Base-by-base conservation (phyloP, 805 yeast species). In the Myxozyma nipponensis region DNA sequence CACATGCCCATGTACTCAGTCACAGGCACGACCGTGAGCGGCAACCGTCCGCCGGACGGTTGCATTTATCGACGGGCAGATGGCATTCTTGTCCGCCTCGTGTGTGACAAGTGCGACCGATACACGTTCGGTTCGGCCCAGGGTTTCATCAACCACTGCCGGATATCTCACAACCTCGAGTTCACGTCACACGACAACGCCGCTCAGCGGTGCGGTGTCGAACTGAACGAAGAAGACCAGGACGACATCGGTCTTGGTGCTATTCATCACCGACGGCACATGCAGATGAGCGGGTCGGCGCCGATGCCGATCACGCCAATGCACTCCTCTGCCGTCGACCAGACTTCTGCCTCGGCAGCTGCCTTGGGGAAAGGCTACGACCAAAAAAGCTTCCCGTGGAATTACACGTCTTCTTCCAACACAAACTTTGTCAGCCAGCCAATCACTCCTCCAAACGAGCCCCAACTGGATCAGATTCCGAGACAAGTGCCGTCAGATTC, bases 51-150 rank as follows among this genome's bases (percentile, higher is more conserved):
- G 21, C 46, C 59, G 21, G 52, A 25, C 18, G 51, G 55, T 34
- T 63, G 66, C 54, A 39, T 57, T 34, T 56, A 55, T 48, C 56
- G 63, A 9, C 60, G 59, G 30, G 50, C 36, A n/a, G 93, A 86
- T 64, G 90, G 90, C 1, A 72, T 83, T 0, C 67, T 83, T 19
- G 88, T 86, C 1, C 73, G 81, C 43, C 72, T 86, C 34, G 80
- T 79, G 6, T 86, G 95, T 64, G 78, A 81, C 1, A 77, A 74
- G 44, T 86, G 95, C 66, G 75, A 72, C 9, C 66, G 90, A 46
- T 74, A 80, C 38, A 85, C 84, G 54, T 86, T 86, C 62, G 81
- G 86, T 6, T 78, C 85, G 13, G 86, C 89, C 0, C 93, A 86
- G 63, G 93, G 93, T 15, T 84, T 86, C 58, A 73, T 84, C 34